Evolutionary conservation across 768 basidiomycete species (phyloP), one percentile per base, ranked within the genome.

Genomic region (Tubosaeta sp.): DNA sequence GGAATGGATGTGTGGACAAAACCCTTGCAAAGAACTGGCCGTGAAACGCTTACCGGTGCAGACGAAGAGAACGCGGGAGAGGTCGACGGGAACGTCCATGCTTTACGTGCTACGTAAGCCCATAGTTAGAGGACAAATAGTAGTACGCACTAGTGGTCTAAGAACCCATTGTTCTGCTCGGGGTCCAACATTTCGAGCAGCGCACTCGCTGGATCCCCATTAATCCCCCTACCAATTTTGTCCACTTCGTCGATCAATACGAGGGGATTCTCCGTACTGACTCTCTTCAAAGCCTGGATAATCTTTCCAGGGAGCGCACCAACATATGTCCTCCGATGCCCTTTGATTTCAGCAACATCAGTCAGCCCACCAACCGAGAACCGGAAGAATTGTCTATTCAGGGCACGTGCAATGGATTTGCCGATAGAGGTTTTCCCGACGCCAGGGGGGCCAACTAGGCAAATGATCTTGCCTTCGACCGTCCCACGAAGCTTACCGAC

Each of bases 331-430:
- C 96, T 75, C 61, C 96, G 74, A 64, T 99, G 96, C 1, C 96
- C 96, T 72, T 98, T 98, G 64, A 99, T 97, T 78, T 98, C 96
- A 49, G 96, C 96, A 1, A 98, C 94, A 67, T 99, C 96, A 42
- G 92, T 92, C 64, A 99, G 70, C 13, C 96, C 95, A 56, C 96
- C 95, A 4, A 98, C 95, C 9, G 89, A 92, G 72, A 99, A 96
- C 43, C 94, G 80, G 82, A 94, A 98, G 73, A 98, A 98, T 66
- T 92, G 86, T 52, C 95, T 73, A 24, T 87, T 84, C 21, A 99
- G 74, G 4, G 95, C 94, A 14, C 93, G 80, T 0, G 96, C 87
- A 45, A 99, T 96, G 3, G 86, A 90, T 75, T 94, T 94, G 43
- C 94, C 95, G 38, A 98, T 96, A 49, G 84, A 87, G 4, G 95